phyloP scores from a whole-genome alignment of 73 alveolate genomes.

The Durusdinium trenchii region DNA sequence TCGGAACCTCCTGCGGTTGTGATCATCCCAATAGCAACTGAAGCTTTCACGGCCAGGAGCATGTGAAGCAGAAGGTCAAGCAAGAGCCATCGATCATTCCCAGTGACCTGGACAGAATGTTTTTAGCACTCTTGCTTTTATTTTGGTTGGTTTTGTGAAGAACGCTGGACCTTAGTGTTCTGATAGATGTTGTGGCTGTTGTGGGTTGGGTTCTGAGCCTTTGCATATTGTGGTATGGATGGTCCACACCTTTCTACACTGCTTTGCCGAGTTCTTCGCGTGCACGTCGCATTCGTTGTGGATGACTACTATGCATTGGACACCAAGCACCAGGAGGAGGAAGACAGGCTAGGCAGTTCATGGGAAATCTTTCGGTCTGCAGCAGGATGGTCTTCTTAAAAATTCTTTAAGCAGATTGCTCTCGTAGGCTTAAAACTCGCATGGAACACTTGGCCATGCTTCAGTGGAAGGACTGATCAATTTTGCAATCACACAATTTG shows the following conservation, averaged over 20 bases:
- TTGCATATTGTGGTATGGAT: too few relatives aligned
- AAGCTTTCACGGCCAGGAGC: neutral
- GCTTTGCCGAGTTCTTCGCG: conserved; percentile 30
- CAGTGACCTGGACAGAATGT: too few relatives aligned
- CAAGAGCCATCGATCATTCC: too few relatives aligned
- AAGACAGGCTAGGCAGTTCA: neutral
- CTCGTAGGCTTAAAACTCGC: conserved; percentile 22
- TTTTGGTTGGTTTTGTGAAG: too few relatives aligned
- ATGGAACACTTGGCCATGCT: neutral
- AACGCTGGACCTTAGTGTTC: too few relatives aligned
- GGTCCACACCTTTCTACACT: neutral
- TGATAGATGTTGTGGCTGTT: too few relatives aligned
- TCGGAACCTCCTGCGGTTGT: neutral
- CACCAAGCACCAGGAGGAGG: conserved; percentile 22
- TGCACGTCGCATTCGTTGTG: conserved; percentile 92
- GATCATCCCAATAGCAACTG: neutral
- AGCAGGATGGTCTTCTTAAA: neutral
- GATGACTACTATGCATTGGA: conserved; percentile 53
- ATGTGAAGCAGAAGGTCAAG: neutral
- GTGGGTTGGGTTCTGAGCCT: too few relatives aligned
- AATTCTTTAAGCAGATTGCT: neutral
- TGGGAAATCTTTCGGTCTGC: neutral
- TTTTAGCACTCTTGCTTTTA: too few relatives aligned
- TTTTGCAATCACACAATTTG: too few relatives aligned
- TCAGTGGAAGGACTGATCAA: conserved; percentile 17